Evolutionary conservation across 2,329 filamentous ascomycete species (phyloP).

Genomic region (Magnaporthiopsis poae): DNA sequence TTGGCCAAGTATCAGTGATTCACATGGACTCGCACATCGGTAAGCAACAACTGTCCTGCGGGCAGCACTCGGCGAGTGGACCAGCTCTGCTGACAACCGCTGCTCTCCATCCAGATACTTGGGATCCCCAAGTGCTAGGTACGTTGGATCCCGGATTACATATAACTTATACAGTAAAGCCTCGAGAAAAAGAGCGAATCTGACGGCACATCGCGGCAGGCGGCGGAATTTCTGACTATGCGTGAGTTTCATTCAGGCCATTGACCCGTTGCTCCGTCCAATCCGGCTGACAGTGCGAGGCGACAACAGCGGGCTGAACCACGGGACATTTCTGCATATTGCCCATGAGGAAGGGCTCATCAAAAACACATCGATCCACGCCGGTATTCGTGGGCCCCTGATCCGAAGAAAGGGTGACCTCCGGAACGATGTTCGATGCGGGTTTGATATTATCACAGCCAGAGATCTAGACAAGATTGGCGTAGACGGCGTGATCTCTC

Average conservation of each 20-base stretch:
- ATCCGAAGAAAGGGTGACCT: conserved; percentile 39
- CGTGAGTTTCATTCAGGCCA: conserved; percentile 27
- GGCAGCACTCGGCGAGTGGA: too few relatives aligned
- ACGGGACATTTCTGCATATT: conserved; percentile 53
- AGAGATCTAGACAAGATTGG: conserved; percentile 65
- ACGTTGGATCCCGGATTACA: conserved; percentile 9
- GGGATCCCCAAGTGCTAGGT: conserved; percentile 55
- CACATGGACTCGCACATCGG: conserved; percentile 47
- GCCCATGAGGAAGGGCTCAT: conserved; percentile 53
- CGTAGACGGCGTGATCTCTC: conserved; percentile 50
- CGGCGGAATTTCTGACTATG: conserved; percentile 50
- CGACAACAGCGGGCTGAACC: conserved; percentile 38
- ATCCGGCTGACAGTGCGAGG: background rate
- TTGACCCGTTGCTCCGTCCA: background rate
- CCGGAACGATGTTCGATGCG: conserved; percentile 47
- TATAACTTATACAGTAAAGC: background rate
- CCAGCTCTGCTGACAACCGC: conserved; percentile 10
- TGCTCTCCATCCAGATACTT: conserved; percentile 44
- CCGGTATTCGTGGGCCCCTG: conserved; percentile 49
- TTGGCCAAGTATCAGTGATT: conserved; percentile 46
- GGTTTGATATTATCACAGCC: conserved; percentile 47
- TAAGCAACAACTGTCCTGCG: background rate
- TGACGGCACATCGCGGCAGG: conserved; percentile 20
- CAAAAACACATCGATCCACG: conserved; percentile 48
- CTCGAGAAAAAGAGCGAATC: conserved; percentile 9